Evolutionary conservation across 2,329 filamentous ascomycete species (phyloP).

Genomic region (Nothomitra cinnamomea): DNA sequence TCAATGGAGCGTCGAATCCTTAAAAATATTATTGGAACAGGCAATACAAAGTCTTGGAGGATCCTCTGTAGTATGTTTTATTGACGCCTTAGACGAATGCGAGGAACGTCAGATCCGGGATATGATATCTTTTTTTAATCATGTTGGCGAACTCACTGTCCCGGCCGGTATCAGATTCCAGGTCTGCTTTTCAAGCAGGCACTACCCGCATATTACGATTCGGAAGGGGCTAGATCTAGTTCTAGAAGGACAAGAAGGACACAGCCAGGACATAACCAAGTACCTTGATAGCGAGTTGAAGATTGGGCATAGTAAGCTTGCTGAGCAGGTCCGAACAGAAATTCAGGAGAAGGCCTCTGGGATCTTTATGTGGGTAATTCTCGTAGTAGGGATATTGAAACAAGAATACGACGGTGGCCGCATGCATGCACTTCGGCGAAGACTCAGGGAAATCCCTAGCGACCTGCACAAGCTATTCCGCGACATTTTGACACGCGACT

Average conservation of each 20-base stretch:
- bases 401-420: constrained; percentile 17
- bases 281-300: constrained; percentile 15
- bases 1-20: constrained; percentile 13
- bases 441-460: constrained; percentile 1
- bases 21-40: constrained; percentile 16
- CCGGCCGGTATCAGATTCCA: constrained; percentile 7
- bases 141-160: constrained; percentile 14
- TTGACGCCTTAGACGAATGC: constrained; percentile 32
- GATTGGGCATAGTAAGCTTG: constrained; percentile 10
- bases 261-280: constrained; percentile 15
- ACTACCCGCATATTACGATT: constrained; percentile 16
- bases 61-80: constrained; percentile 19
- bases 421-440: neutral
- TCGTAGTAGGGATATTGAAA: constrained; percentile 18
- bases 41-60: constrained; percentile 16
- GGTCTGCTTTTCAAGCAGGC: constrained; percentile 16
- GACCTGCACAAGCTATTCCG: neutral
- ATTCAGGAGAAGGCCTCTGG: constrained; percentile 13
- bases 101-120: constrained; percentile 21
- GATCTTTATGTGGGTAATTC: constrained; percentile 15
- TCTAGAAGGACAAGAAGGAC: constrained; percentile 15
- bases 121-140: constrained; percentile 23
- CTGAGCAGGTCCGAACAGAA: constrained; percentile 11
- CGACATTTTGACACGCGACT: neutral
- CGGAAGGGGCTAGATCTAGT: constrained; percentile 13